A percentile compares a stretch with the other conserved stretches of the same genome.
These are phyloP conservation scores for Peniophora sp. DNA, from an alignment of 1,284 basidiomycete species.

Conservation along the genomic window DNA sequence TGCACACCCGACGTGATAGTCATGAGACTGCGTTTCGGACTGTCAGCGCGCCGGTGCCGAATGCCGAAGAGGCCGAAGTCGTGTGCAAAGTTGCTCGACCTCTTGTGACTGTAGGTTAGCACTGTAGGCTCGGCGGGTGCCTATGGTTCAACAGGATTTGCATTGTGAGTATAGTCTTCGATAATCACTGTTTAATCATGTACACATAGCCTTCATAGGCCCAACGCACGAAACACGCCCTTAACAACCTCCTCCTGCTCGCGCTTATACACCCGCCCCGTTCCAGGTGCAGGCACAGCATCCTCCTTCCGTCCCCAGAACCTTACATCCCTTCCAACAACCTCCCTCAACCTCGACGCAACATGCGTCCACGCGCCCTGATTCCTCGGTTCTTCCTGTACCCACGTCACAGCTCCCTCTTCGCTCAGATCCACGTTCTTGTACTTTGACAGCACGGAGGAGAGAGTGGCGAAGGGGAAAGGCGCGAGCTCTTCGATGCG, in stretches of 20 bases:
- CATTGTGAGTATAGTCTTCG: too few relatives aligned
- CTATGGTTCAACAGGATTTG: too few relatives aligned
- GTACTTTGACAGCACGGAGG: constrained; percentile 41
- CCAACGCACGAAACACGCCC: constrained; percentile 34
- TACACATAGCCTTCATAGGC: too few relatives aligned
- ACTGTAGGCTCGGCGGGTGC: too few relatives aligned
- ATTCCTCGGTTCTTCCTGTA: constrained; percentile 85
- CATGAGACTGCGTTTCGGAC: too few relatives aligned
- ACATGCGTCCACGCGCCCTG: constrained; percentile 78
- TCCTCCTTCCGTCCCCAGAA: constrained; percentile 68
- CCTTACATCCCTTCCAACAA: constrained; percentile 24
- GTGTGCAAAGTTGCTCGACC: too few relatives aligned
- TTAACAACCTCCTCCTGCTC: constrained; percentile 60
- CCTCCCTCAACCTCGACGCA: constrained; percentile 35
- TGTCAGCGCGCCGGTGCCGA: too few relatives aligned
- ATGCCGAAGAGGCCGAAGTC: too few relatives aligned
- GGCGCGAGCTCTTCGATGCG: constrained; percentile 82
- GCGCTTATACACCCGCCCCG: constrained; percentile 56
- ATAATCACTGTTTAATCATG: too few relatives aligned
- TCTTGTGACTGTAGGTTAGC: too few relatives aligned
- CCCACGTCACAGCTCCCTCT: constrained; percentile 39
- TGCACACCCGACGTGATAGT: too few relatives aligned
- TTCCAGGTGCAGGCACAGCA: constrained; percentile 73
- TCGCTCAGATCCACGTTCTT: constrained; percentile 12
- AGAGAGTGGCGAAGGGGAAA: constrained; percentile 66